Evolutionary conservation across 2,329 filamentous ascomycete genomes (phyloP), one percentile per base, ranked within the genome.

Genomic region (Didymella exigua): DNA sequence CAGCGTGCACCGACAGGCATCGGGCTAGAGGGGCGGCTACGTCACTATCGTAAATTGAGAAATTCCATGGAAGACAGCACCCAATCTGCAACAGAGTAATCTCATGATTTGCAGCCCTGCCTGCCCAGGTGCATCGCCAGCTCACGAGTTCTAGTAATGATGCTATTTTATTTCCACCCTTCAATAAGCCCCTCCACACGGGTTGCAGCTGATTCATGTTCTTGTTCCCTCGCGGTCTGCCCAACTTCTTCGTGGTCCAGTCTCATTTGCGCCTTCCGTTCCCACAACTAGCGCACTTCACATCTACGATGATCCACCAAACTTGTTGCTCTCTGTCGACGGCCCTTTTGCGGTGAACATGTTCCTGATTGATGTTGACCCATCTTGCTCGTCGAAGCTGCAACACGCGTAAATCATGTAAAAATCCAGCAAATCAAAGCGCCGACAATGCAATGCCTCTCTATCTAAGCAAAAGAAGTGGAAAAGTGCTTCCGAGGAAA

Each of bases 1-100:
- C 47, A 56, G 47, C 26, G 50, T 21, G 49, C 43, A 48, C 49
- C 49, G 54, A 57, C 49, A 53, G 27, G 34, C 27, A 37, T 48
- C 43, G 37, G 38, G 27, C 16, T 30, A 26, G 38, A 21, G 8
- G 7, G 4, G 14, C 34, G 40, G 31, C 49, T 53, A 57, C 54
- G 54, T 57, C 54, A 57, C 46, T 14, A 46, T 49, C 54, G 49
- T 23, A 45, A 53, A 49, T 11, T 36, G 34, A 23, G 45, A 49
- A 56, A 40, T 52, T 45, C 54, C 54, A 56, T 51, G 51, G 26
- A 51, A 45, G 33, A 36, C 24, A 8, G 40, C 47, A 4, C 40
- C 52, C 40, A 49, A 55, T 55, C 52, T 42, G 46, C 52, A n/a
- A 41, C 45, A 46, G 51, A 26, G 27, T 29, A 38, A 42, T 43